Conservation (phyloP, 129 eudicot genomes). For the Scalesia atractyloides region DNA sequence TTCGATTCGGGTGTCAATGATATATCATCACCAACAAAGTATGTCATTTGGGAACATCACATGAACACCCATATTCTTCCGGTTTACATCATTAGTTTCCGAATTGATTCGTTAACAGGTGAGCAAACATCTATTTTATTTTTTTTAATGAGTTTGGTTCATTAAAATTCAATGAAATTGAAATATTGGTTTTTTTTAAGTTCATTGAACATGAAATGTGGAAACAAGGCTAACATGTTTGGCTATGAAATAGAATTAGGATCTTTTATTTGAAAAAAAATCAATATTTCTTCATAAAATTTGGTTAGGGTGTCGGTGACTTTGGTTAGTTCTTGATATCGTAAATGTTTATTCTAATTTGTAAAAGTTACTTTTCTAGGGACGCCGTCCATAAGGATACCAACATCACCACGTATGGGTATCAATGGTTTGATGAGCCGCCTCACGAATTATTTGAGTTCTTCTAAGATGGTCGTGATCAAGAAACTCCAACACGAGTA, state of each 20-base stretch:
- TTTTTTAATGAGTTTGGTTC: no score
- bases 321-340: background rate
- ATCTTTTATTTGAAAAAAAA: no score
- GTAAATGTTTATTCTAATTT: background rate
- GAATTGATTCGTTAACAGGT: conserved; percentile 21
- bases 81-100: conserved; percentile 25
- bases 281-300: no score
- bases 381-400: conserved; percentile 6
- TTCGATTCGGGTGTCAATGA: conserved; percentile 32
- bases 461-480: conserved; percentile 30
- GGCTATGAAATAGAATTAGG: no score
- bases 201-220: no score
- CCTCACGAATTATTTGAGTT: conserved; percentile 28
- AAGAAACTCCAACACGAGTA: conserved; percentile 32
- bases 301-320: no score
- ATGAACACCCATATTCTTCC: conserved; percentile 41
- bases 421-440: conserved; percentile 24
- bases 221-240: no score
- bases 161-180: no score
- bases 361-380: background rate
- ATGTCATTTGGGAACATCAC: conserved; percentile 37
- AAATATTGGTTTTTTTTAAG: no score
- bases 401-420: conserved; percentile 30
- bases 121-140: background rate
- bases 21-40: conserved; percentile 29